phyloP scores from a whole-genome alignment of 1,284 basidiomycete genomes.

The Mycena citricolor region DNA sequence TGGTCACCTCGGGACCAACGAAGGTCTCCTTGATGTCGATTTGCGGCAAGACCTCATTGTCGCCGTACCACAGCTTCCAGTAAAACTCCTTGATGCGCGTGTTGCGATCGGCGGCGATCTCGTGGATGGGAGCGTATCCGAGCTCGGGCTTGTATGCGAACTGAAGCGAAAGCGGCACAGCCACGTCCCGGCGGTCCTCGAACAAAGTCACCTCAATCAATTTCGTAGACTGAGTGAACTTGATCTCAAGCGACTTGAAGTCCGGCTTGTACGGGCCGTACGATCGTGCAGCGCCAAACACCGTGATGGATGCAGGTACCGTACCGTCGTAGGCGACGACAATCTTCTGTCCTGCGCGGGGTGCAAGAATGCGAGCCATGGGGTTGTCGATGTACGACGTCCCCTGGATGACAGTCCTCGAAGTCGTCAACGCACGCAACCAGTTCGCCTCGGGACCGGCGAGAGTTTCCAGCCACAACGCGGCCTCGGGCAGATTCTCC shows the following conservation, averaged over 20 bases:
- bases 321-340: constrained; percentile 53
- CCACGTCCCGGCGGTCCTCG: constrained; percentile 79
- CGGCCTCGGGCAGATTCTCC: constrained; percentile 53
- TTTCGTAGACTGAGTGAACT: constrained; percentile 53
- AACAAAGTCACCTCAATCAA: constrained; percentile 77
- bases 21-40: constrained; percentile 80
- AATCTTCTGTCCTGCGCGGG: constrained; percentile 78
- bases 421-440: constrained; percentile 85
- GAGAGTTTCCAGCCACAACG: constrained; percentile 83
- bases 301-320: constrained; percentile 53
- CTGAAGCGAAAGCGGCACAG: constrained; percentile 80
- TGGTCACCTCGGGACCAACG: constrained; percentile 79
- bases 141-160: constrained; percentile 89
- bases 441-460: constrained; percentile 83
- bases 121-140: constrained; percentile 93
- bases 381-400: constrained; percentile 87
- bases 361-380: constrained; percentile 82
- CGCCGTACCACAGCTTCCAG: constrained; percentile 96
- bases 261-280: constrained; percentile 68
- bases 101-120: constrained; percentile 84
- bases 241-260: constrained; percentile 86
- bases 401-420: constrained; percentile 84
- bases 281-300: constrained; percentile 82
- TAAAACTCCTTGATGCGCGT: constrained; percentile 94
- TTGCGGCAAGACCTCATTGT: constrained; percentile 70